Evolutionary conservation across 306 rosid genomes (phyloP).

Genomic region (Vicia sativa): DNA sequence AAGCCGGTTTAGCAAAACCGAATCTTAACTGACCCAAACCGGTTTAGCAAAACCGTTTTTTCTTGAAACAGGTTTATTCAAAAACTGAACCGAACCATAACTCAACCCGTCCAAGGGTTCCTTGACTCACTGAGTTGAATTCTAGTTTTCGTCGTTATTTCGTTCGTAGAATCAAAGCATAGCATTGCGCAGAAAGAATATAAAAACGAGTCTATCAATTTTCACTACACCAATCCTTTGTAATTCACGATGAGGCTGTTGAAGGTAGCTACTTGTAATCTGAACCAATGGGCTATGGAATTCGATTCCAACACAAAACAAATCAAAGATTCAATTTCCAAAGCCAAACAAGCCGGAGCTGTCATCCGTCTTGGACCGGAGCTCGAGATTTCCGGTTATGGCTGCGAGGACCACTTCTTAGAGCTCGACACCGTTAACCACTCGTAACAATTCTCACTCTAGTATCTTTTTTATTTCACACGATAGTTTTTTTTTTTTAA

Average conservation of each 20-base stretch:
- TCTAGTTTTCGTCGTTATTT: conserved; percentile 20
- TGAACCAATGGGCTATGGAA: conserved; percentile 99
- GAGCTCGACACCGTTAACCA: conserved; percentile 88
- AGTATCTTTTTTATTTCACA: not conserved
- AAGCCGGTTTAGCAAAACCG: too few species aligned
- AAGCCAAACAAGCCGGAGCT: conserved; percentile 77
- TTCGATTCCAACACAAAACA: conserved; percentile 67
- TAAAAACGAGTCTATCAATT: not conserved
- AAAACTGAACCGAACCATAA: too few species aligned
- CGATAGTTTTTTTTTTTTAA: not conserved
- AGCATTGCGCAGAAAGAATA: not conserved
- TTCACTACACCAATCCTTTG: not conserved
- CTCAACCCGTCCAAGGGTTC: not conserved
- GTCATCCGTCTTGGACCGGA: conserved; percentile 87
- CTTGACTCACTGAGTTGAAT: not conserved
- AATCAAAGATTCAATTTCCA: conserved; percentile 71
- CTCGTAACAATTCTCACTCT: conserved; percentile 46
- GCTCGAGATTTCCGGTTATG: conserved; percentile 93
- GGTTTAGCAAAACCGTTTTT: too few species aligned
- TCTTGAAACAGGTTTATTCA: too few species aligned
- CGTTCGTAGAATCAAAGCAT: conserved; percentile 44
- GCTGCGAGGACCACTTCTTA: conserved; percentile 96
- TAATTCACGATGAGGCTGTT: conserved; percentile 69
- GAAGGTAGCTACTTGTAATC: conserved; percentile 88
- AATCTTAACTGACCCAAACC: too few species aligned